Base-by-base conservation (phyloP, 208 protist genomes). In the Vickermania ingenoplastis region DNA sequence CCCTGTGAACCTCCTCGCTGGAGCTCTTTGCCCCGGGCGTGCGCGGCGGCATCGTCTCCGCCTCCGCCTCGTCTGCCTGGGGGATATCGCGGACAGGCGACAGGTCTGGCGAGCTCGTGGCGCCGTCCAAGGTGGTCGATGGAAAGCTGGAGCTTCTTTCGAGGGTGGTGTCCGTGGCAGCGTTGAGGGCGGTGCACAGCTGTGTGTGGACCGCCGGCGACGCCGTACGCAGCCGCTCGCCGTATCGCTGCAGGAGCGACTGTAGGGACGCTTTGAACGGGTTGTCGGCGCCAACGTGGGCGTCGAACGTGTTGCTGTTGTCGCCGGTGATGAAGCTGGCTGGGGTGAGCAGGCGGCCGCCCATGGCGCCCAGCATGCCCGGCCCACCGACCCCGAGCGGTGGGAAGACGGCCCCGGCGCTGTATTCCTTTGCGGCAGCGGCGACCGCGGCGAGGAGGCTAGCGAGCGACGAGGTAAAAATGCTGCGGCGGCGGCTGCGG, bases 391-490 rank as follows among this genome's bases (percentile, higher is more conserved):
- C 7, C 11, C 7, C 7, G 17, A 45, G 17, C 17, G 36, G 36
- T 7, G 36, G 36, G 36, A n/a, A 45, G 11, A 45, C 36, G 36
- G 7, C 36, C 36, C 11, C 17, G 7, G 36, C 36, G 17, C 11
- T 17, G 36, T 17, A 45, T 17, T 45, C 36, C 36, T 86, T 78
- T 49, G 83, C 73, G 0, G 61, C 64, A 1, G 75, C 71, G 59
- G 70, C 79, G 31, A 92, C 17, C 11, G 24, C 57, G 24, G 59
- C 63, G 25, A 92, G 53, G 11, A 92, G 48, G 41, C 80, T 76
- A 3, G 65, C 77, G 11, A 86, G 49, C 1, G 85, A 67, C 4
- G 73, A 67, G 49, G 53, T 63, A 11, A 92, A 63, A 22, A 92
- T 49, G 31, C 82, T 89, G 69, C 77, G 67, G 26, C 79, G 68